phyloP scores from a whole-genome alignment of 164 flowering plant genomes.

The Stephania japonica region DNA sequence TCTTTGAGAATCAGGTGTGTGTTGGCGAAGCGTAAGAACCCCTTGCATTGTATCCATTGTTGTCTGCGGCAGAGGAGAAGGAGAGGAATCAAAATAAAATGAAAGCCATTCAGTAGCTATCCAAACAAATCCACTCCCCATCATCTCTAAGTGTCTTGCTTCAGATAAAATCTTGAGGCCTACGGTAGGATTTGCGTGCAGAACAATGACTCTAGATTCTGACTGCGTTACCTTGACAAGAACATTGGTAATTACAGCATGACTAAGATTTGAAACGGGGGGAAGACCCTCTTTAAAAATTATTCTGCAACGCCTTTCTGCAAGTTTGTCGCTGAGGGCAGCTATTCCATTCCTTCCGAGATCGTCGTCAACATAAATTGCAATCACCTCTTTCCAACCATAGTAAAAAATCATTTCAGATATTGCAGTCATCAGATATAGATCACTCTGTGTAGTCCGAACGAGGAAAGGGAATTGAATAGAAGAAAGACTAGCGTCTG shows the following conservation, averaged over 20 bases:
- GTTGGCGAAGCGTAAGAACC: conserved; percentile 68
- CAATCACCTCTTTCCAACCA: conserved; percentile 73
- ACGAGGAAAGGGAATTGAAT: conserved; percentile 80
- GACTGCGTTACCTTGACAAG: conserved; percentile 53
- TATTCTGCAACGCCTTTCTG: conserved; percentile 53
- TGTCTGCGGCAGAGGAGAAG: conserved; percentile 32
- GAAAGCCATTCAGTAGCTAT: conserved; percentile 91
- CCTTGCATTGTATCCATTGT: conserved; percentile 63
- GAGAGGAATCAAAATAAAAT: conserved; percentile 47
- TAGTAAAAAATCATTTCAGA: conserved; percentile 64
- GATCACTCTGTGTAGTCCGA: conserved; percentile 67
- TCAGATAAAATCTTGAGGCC: conserved; percentile 56
- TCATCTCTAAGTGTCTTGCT: conserved; percentile 69
- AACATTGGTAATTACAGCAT: conserved; percentile 36
- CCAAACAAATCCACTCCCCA: conserved; percentile 85
- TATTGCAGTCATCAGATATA: conserved; percentile 77
- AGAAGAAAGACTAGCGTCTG: conserved; percentile 76
- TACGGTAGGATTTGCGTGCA: conserved; percentile 46
- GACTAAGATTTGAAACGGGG: conserved; percentile 29
- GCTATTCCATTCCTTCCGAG: conserved; percentile 76
- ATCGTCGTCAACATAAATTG: conserved; percentile 69
- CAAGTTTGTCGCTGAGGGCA: conserved; percentile 66
- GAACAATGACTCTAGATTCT: conserved; percentile 71
- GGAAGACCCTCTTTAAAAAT: conserved; percentile 55
- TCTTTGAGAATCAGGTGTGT: conserved; percentile 56